These are phyloP conservation scores for Pichia sp. DNA, from an alignment of 1,139 yeast genomes.

Conservation along the genomic window DNA sequence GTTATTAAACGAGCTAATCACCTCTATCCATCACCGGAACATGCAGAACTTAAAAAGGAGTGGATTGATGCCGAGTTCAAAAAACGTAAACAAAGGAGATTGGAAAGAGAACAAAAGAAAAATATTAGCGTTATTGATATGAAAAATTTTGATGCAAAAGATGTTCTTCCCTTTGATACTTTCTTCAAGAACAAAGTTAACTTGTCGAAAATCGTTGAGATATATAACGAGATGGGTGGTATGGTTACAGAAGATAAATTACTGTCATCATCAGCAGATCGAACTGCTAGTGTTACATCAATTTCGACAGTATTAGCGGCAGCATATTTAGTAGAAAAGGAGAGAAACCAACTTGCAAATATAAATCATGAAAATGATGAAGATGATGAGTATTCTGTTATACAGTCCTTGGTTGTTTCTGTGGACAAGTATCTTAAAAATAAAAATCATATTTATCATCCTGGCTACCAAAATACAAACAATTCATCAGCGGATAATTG, in stretches of 20 bases:
- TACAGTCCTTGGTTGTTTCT: slow-evolving; percentile 20
- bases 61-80: slow-evolving; percentile 78
- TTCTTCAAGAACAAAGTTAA: slow-evolving; percentile 12
- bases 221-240: slow-evolving; percentile 21
- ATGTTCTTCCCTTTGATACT: slow-evolving; percentile 12
- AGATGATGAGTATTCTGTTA: slow-evolving; percentile 17
- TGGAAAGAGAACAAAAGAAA: slow-evolving; percentile 34
- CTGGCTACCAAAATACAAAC: neutral
- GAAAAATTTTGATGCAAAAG: slow-evolving; percentile 9
- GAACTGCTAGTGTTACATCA: slow-evolving; percentile 34
- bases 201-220: slow-evolving; percentile 10
- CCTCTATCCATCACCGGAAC: slow-evolving; percentile 56
- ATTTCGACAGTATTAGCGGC: slow-evolving; percentile 37
- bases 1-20: slow-evolving; percentile 64
- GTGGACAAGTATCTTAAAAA: slow-evolving; percentile 16
- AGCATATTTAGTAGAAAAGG: slow-evolving; percentile 22
- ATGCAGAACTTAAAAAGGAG: slow-evolving; percentile 46
- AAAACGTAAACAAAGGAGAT: slow-evolving; percentile 53
- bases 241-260: slow-evolving; percentile 11
- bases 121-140: slow-evolving; percentile 15
- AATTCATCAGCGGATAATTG: slow-evolving; percentile 1
- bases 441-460: neutral
- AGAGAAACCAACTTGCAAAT: neutral
- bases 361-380: slow-evolving; percentile 19
- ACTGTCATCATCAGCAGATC: slow-evolving; percentile 9